Evolutionary conservation across 352 stramenopile species (phyloP), one percentile per base, ranked within the genome.

Genomic region (Pythium dissotocum): DNA sequence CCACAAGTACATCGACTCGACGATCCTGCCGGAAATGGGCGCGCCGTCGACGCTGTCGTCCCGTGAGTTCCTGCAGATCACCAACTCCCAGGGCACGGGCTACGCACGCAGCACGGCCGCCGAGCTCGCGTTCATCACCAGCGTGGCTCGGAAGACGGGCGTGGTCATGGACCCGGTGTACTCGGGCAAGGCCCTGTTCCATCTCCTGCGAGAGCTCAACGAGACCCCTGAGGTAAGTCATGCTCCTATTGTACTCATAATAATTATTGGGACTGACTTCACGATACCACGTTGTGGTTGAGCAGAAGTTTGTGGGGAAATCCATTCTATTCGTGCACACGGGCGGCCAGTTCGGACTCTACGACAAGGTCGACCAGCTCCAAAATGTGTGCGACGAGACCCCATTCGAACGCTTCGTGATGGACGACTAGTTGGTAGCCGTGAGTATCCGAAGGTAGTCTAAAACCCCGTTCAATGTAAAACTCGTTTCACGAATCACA

Each of bases 241-340:
- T 51, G 26, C 5, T 30, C 65, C 16, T 21, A 33, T 26, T 9
- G 5, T 9, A 44, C 33, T 42, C 14, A 46, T 2, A 18, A 28
- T 7, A n/a, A n/a, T n/a, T n/a, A n/a, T n/a, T n/a, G n/a, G n/a
- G 32, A 33, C n/a, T 57, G 13, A 24, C 40, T 8, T 49, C 35
- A 28, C 2, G 2, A 16, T 38, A 24, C 21, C 33, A 33, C 6
- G 26, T 54, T 10, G 57, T 33, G 26, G 21, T 55, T 2, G 32
- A 26, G 35, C 58, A 92, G 78, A 95, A 91, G 83, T 95, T 95
- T 49, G 76, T 74, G 36, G 88, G 88, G 21, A 91, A 89, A 53
- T 86, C 70, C 30, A 93, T 97, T 62, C 63, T 98, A 8, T 98
- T 98, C 69, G 85, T 96, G 59, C 93, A 98, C 76, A 98, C 93